Percentiles rank a stretch among this genome's conserved stretches.
Conservation (phyloP, 2,329 filamentous ascomycete species). For the Fusarium bactridioides region DNA sequence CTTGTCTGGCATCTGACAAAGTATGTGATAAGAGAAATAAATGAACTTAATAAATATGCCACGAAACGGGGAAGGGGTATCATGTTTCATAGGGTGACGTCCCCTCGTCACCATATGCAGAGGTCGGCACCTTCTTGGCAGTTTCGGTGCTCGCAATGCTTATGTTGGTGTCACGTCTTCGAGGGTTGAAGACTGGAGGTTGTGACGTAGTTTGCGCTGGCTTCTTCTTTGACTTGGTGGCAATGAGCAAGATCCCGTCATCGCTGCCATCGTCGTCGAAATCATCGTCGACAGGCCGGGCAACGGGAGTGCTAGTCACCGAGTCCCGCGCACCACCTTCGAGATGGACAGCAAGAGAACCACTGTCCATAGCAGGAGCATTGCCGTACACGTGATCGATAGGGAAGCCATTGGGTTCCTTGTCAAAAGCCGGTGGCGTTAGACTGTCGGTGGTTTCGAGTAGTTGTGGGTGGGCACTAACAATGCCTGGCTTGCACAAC, state of each 20-base stretch:
- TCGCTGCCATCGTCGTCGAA: slow-evolving; percentile 61
- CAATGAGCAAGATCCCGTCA: slow-evolving; percentile 63
- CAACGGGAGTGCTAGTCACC: slow-evolving; percentile 41
- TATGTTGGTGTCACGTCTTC: slow-evolving; percentile 66
- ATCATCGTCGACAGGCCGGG: slow-evolving; percentile 49
- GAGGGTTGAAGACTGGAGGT: slow-evolving; percentile 48
- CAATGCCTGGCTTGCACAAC: slow-evolving; percentile 57
- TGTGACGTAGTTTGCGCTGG: slow-evolving; percentile 33
- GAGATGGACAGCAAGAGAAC: slow-evolving; percentile 43
- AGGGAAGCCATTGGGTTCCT: slow-evolving; percentile 58
- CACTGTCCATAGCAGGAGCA: slow-evolving; percentile 45
- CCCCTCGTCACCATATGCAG: slow-evolving; percentile 48
- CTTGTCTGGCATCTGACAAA: slow-evolving; percentile 28
- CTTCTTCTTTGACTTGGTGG: slow-evolving; percentile 61
- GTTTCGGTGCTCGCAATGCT: slow-evolving; percentile 70
- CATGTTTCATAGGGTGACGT: slow-evolving; percentile 38
- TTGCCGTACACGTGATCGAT: slow-evolving; percentile 52
- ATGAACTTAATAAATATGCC: slow-evolving; percentile 21
- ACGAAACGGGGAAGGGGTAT: slow-evolving; percentile 35
- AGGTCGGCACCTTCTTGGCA: slow-evolving; percentile 61
- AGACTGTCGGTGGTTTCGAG: slow-evolving; percentile 63
- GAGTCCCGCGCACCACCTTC: slow-evolving; percentile 31
- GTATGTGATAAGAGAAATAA: slow-evolving; percentile 26
- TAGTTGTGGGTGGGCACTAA: slow-evolving; percentile 52
- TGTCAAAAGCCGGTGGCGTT: slow-evolving; percentile 60